Evolutionary conservation across 164 flowering plant species (phyloP).

Genomic region (Nymphaea colorata): DNA sequence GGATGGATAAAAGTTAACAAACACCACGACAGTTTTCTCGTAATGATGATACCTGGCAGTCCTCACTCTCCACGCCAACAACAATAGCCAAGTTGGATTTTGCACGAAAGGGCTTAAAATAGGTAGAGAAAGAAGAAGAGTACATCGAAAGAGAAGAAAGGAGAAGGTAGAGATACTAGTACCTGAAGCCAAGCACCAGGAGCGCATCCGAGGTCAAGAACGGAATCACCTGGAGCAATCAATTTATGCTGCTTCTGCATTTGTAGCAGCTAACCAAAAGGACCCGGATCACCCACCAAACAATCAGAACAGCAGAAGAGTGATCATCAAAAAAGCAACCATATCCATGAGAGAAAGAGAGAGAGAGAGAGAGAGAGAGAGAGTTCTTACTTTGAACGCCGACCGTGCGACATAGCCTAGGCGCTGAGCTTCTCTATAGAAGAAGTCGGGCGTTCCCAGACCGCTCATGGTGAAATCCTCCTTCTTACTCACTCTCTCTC

Average conservation of each 20-base stretch:
- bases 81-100: too few species aligned
- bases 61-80: too few species aligned
- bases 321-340: background rate
- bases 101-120: too few species aligned
- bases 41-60: too few species aligned
- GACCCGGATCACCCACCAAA: background rate
- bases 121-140: too few species aligned
- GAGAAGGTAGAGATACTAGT: background rate
- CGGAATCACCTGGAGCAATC: constrained; percentile 77
- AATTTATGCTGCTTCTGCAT: constrained; percentile 75
- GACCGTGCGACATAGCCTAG: constrained; percentile 96
- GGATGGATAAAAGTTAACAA: too few species aligned
- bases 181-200: constrained; percentile 99
- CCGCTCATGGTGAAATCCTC: constrained; percentile 42
- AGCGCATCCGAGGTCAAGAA: constrained; percentile 97
- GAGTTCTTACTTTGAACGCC: constrained; percentile 62
- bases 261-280: constrained; percentile 51
- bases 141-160: too few species aligned
- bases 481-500: background rate
- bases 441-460: constrained; percentile 77
- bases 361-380: constrained; percentile 2
- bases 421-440: constrained; percentile 94
- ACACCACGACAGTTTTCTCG: too few species aligned
- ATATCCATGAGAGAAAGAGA: background rate
- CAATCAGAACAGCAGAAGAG: background rate